A percentile compares a stretch with the other conserved stretches of the same genome.
Evolutionary conservation across 2,329 filamentous ascomycete species (phyloP).

Genomic region (Aspergillus terreus): DNA sequence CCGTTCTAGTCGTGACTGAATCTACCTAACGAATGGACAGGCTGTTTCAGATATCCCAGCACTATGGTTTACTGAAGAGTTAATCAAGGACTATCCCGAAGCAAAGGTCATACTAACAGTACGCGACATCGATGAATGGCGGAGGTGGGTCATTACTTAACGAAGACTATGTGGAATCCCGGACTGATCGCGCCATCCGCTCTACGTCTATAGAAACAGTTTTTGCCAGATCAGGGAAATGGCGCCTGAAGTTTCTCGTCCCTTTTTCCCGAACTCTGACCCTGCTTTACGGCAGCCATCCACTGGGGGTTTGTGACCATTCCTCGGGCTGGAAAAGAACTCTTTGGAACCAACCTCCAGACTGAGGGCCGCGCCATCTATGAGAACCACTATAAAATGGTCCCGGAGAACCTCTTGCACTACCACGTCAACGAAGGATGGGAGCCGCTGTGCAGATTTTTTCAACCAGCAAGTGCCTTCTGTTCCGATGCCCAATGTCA

Average conservation of each 20-base stretch:
- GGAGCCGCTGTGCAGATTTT: slow-evolving; percentile 47
- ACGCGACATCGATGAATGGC: too few relatives aligned
- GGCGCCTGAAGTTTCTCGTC: not conserved
- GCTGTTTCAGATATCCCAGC: too few relatives aligned
- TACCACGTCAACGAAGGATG: slow-evolving; percentile 45
- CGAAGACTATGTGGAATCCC: not conserved
- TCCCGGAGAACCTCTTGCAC: slow-evolving; percentile 43
- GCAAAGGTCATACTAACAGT: too few relatives aligned
- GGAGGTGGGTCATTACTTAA: not conserved
- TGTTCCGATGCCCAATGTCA: not conserved
- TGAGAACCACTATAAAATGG: slow-evolving; percentile 46
- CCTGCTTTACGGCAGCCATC: not conserved
- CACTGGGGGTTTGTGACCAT: not conserved
- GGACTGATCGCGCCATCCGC: slow-evolving; percentile 32
- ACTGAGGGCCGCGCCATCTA: slow-evolving; percentile 3
- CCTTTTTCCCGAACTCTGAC: not conserved
- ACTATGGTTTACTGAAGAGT: too few relatives aligned
- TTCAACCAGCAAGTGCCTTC: slow-evolving; percentile 26
- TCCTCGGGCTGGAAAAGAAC: not conserved
- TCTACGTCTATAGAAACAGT: not conserved
- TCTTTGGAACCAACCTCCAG: not conserved
- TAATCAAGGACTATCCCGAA: too few relatives aligned
- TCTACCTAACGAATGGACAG: too few relatives aligned
- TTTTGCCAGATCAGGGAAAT: not conserved
- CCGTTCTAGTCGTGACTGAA: too few relatives aligned